Percentiles rank a stretch among this genome's conserved stretches.
Evolutionary conservation across 2,329 filamentous ascomycete genomes (phyloP).

Genomic region (Hypoxylon sp.): DNA sequence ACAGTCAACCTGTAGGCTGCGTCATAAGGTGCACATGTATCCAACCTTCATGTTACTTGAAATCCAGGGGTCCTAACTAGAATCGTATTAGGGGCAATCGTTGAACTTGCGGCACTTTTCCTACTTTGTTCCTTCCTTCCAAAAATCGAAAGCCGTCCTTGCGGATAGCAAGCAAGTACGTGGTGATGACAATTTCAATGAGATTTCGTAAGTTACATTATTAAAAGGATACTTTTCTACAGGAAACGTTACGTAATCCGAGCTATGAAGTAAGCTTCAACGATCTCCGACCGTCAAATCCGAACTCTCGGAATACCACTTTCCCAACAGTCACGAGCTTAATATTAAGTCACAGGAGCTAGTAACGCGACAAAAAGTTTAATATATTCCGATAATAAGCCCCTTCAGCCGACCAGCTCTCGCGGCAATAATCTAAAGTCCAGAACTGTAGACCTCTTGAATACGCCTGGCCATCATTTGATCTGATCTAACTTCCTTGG

Average conservation of each 20-base stretch:
- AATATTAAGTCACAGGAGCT: slow-evolving; percentile 27
- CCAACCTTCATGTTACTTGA: slow-evolving; percentile 35
- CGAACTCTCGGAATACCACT: not conserved
- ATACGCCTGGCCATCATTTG: too few relatives aligned
- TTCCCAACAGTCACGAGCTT: slow-evolving; percentile 21
- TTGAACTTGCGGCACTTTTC: slow-evolving; percentile 14
- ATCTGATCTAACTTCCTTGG: too few relatives aligned
- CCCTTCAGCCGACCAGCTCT: slow-evolving; percentile 20
- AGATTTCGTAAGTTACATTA: slow-evolving; percentile 5
- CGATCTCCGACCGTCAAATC: too few relatives aligned
- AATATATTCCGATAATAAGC: slow-evolving; percentile 31
- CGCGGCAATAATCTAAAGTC: too few relatives aligned
- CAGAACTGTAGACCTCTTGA: too few relatives aligned
- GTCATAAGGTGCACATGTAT: slow-evolving; percentile 40
- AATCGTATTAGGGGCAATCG: slow-evolving; percentile 28
- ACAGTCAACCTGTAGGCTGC: slow-evolving; percentile 32
- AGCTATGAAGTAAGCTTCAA: too few relatives aligned
- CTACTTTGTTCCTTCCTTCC: slow-evolving; percentile 5
- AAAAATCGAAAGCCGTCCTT: not conserved
- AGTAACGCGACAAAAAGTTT: slow-evolving; percentile 27
- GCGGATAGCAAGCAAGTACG: not conserved
- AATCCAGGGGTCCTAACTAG: slow-evolving; percentile 24
- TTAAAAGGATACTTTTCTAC: slow-evolving; percentile 12
- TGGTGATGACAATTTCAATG: not conserved
- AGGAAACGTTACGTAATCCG: not conserved